Evolutionary conservation across 2,329 filamentous ascomycete genomes (phyloP).

Genomic region (Exophiala oligosperma): DNA sequence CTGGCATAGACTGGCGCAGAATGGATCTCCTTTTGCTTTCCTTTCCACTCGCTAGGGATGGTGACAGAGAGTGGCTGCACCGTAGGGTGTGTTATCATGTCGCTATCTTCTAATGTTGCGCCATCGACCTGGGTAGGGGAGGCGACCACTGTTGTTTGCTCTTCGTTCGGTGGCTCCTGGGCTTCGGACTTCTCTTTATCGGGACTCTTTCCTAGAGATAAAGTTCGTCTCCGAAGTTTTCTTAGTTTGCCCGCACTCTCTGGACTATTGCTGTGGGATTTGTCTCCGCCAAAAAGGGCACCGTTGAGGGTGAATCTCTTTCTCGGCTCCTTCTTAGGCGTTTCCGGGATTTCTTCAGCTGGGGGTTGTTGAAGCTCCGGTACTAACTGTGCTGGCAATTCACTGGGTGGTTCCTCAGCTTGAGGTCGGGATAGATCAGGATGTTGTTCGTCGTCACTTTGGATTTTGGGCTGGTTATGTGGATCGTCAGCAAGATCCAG

Average conservation of each 20-base stretch:
- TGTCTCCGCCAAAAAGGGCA: slow-evolving; percentile 19
- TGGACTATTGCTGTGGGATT: slow-evolving; percentile 4
- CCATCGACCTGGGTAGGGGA: slow-evolving; percentile 10
- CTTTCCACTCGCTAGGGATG: slow-evolving; percentile 21
- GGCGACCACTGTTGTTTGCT: not conserved
- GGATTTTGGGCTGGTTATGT: slow-evolving; percentile 24
- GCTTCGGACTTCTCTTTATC: not conserved
- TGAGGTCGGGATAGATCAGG: not conserved
- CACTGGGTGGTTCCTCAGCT: not conserved
- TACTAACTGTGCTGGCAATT: not conserved
- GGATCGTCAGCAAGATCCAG: slow-evolving; percentile 21
- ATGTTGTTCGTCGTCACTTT: slow-evolving; percentile 13
- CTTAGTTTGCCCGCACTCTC: slow-evolving; percentile 14
- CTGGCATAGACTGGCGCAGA: slow-evolving; percentile 23
- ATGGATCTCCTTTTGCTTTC: slow-evolving; percentile 25
- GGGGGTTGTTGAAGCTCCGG: not conserved
- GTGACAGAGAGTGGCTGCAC: slow-evolving; percentile 23
- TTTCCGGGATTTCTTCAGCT: not conserved
- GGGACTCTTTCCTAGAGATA: slow-evolving; percentile 7
- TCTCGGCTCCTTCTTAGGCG: slow-evolving; percentile 21
- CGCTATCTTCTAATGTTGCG: slow-evolving; percentile 8
- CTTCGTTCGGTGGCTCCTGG: not conserved
- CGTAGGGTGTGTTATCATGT: slow-evolving; percentile 20
- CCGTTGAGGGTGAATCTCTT: slow-evolving; percentile 19
- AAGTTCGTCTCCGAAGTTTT: slow-evolving; percentile 19